Conservation (phyloP, 2,329 filamentous ascomycete species). For the Lojkania enalia region DNA sequence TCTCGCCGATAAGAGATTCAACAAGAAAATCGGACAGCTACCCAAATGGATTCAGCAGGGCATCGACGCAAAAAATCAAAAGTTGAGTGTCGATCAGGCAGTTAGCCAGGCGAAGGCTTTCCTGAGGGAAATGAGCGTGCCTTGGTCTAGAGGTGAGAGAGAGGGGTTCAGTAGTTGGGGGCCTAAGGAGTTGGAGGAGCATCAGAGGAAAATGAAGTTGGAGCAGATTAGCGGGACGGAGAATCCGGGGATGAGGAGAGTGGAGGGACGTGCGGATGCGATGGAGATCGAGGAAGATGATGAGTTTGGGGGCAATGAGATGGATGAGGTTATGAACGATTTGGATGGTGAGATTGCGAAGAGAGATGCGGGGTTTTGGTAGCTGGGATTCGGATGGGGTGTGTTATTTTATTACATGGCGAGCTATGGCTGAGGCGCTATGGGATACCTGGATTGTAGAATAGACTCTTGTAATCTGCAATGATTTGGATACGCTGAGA, state of each 20-base stretch:
- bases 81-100: conserved; percentile 94
- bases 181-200: conserved; percentile 71
- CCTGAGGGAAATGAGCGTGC: conserved; percentile 86
- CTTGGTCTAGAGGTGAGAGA: conserved; percentile 79
- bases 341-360: conserved; percentile 18
- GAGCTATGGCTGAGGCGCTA: too few relatives aligned
- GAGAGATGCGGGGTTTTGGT: conserved; percentile 10
- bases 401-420: background rate
- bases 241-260: conserved; percentile 44
- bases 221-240: conserved; percentile 68
- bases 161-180: conserved; percentile 95
- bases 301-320: conserved; percentile 40
- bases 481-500: background rate
- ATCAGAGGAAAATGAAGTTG: conserved; percentile 75
- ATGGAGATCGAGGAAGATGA: conserved; percentile 30
- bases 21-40: conserved; percentile 85
- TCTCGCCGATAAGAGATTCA: conserved; percentile 87
- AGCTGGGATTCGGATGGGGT: background rate
- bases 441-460: too few relatives aligned
- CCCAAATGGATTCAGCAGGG: conserved; percentile 97
- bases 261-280: conserved; percentile 26
- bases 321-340: conserved; percentile 44
- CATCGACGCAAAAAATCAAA: conserved; percentile 80
- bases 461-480: background rate
- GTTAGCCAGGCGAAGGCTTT: conserved; percentile 88